Conservation (phyloP, 163 green algal genomes). For the Chlorella variabilis region DNA sequence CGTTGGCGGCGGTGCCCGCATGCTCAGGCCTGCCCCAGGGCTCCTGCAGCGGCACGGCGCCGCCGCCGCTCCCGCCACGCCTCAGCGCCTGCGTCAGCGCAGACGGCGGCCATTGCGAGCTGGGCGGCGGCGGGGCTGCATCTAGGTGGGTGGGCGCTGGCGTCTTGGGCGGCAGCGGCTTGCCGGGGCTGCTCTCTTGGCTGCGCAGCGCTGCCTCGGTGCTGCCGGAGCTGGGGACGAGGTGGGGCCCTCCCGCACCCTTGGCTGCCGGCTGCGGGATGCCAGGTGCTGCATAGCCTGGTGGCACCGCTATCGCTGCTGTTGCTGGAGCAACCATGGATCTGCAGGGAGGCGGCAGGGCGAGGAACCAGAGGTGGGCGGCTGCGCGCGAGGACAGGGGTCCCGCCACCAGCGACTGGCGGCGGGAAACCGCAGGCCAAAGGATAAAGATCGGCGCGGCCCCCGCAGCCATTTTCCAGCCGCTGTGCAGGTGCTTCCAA, state of each 20-base stretch:
- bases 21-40: background rate
- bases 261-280: too few species aligned
- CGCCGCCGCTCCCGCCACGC: background rate
- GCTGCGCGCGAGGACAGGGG: too few species aligned
- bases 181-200: constrained; percentile 23
- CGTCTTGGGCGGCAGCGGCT: constrained; percentile 29
- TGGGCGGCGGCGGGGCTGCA: background rate
- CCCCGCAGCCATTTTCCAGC: too few species aligned
- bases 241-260: too few species aligned
- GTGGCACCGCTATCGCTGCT: background rate
- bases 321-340: constrained; percentile 11
- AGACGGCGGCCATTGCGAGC: background rate
- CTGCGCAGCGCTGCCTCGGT: background rate
- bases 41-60: background rate
- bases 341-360: background rate
- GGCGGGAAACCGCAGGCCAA: too few species aligned
- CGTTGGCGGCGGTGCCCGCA: too few species aligned
- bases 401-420: too few species aligned
- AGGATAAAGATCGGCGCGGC: too few species aligned
- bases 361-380: background rate
- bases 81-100: background rate
- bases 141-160: background rate
- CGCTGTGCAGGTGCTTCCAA: too few species aligned
- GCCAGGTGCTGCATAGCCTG: background rate
- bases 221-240: too few species aligned